These are phyloP conservation scores for Rhexocercosporidium sp. DNA, from an alignment of 2,329 filamentous ascomycete genomes.

Conservation along the genomic window DNA sequence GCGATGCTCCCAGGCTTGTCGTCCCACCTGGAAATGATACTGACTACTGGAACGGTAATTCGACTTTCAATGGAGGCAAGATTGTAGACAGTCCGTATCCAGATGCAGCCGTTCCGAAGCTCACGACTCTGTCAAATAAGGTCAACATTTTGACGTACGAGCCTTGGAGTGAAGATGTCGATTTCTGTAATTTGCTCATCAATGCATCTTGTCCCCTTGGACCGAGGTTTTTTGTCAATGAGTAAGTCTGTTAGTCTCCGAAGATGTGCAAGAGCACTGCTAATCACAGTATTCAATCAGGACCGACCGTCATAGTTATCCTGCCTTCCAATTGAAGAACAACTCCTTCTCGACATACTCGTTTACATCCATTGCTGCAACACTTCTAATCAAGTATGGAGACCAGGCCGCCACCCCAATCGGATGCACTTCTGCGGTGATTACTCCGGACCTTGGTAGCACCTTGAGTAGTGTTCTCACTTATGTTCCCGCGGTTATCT, in stretches of 20 bases:
- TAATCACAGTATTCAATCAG: slow-evolving; percentile 36
- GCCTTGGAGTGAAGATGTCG: slow-evolving; percentile 59
- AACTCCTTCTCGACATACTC: slow-evolving; percentile 83
- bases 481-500: slow-evolving; percentile 78
- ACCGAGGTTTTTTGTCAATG: slow-evolving; percentile 70
- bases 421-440: slow-evolving; percentile 79
- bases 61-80: slow-evolving; percentile 69
- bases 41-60: slow-evolving; percentile 62
- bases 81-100: slow-evolving; percentile 68
- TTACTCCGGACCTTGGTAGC: slow-evolving; percentile 82
- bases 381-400: slow-evolving; percentile 76
- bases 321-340: slow-evolving; percentile 75
- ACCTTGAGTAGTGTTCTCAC: slow-evolving; percentile 71
- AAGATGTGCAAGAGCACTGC: neutral
- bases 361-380: slow-evolving; percentile 81
- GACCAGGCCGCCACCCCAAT: slow-evolving; percentile 67
- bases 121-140: slow-evolving; percentile 74
- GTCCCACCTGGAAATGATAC: slow-evolving; percentile 66
- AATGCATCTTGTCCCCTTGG: slow-evolving; percentile 75
- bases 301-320: slow-evolving; percentile 55
- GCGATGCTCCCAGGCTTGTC: slow-evolving; percentile 50
- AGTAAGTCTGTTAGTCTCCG: slow-evolving; percentile 43
- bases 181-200: slow-evolving; percentile 71
- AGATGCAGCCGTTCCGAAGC: slow-evolving; percentile 52
- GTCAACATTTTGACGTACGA: slow-evolving; percentile 80